Evolutionary conservation across 129 eudicot species (phyloP), one percentile per base, ranked within the genome.

Genomic region (Centaurea solstitialis): DNA sequence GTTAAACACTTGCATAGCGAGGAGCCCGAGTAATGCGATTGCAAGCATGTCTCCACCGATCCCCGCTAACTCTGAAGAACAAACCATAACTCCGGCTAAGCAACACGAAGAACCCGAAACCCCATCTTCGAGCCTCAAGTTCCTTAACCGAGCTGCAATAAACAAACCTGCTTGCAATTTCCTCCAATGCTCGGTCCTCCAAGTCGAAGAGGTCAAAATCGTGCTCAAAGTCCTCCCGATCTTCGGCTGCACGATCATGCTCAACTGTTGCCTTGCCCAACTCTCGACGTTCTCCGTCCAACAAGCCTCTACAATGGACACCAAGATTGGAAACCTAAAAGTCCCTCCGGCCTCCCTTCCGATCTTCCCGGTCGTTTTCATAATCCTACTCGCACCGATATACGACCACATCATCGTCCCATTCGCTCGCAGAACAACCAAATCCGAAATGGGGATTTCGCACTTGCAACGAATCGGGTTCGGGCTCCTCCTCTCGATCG

Each of bases 281-380:
- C 93, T 94, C 76, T 85, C 91, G 9, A 94, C 98, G 7, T 94
- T 88, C 82, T 94, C 98, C 3, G 95, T 94, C 67, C 93, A 94
- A 76, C 97, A 94, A 87, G 98, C 98, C 6, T 91, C 98, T 41
- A 85, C 97, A 68, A 91, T 94, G 98, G 68, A 94, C 89, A 91
- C 95, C 4, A 84, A 86, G 15, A 86, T 94, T 37, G 95, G 95
- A 6, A 76, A 83, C 67, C 64, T 91, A 39, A 91, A 85, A 76
- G 85, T 94, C 82, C 98, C 98, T 2, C 93, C 98, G 2, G 95
- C 98, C 10, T 94, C 98, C 0, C 93, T 94, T n/a, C 97, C 98
- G 0, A 64, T 91, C 11, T 94, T 94, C 80, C 98, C 97, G 0
- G 97, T 94, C 12, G 57, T 88, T 20, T 91, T 94, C 86, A 94